A percentile compares a stretch with the other conserved stretches of the same genome.
Conservation (phyloP, 1,284 basidiomycete genomes). For the Pulveroboletus sp. region DNA sequence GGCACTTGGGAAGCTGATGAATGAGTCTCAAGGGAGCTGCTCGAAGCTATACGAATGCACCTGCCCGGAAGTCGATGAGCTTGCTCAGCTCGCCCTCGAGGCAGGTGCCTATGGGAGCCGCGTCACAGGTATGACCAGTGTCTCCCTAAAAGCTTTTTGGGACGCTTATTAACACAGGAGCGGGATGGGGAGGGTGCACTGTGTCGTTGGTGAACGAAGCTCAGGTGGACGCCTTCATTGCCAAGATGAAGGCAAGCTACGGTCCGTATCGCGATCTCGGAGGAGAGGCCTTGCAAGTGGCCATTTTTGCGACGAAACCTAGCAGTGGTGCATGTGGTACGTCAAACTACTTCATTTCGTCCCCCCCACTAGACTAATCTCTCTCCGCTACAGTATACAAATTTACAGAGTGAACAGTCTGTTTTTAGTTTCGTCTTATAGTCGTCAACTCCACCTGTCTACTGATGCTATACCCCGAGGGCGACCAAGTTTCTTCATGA, state of each 20-base stretch:
- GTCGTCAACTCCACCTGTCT: too few relatives aligned
- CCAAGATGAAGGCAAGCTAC: conserved; percentile 60
- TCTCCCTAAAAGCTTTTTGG: conserved; percentile 1
- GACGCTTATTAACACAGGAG: conserved; percentile 47
- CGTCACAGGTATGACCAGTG: conserved; percentile 57
- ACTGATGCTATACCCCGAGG: too few relatives aligned
- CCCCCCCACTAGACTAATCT: not conserved
- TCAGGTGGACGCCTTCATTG: conserved; percentile 70
- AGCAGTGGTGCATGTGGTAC: conserved; percentile 80
- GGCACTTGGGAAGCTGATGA: conserved; percentile 73
- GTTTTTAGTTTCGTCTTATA: too few relatives aligned
- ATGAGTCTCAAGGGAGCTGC: conserved; percentile 75
- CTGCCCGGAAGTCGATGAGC: conserved; percentile 73
- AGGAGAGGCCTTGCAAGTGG: conserved; percentile 63
- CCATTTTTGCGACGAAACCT: conserved; percentile 84
- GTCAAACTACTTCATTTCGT: conserved; percentile 35
- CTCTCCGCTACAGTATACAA: conserved; percentile 27
- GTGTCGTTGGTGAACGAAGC: conserved; percentile 77
- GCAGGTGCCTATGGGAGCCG: conserved; percentile 79
- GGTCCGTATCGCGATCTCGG: conserved; percentile 61
- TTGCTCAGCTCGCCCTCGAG: conserved; percentile 59
- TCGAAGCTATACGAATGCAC: conserved; percentile 74
- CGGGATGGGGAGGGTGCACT: conserved; percentile 90
- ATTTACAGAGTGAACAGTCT: conserved; percentile 26
- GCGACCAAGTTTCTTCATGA: too few relatives aligned